Percentiles rank a stretch among this genome's conserved stretches.
Conservation (phyloP, 139 green algal species). For the Edaphochlamys debaryana region DNA sequence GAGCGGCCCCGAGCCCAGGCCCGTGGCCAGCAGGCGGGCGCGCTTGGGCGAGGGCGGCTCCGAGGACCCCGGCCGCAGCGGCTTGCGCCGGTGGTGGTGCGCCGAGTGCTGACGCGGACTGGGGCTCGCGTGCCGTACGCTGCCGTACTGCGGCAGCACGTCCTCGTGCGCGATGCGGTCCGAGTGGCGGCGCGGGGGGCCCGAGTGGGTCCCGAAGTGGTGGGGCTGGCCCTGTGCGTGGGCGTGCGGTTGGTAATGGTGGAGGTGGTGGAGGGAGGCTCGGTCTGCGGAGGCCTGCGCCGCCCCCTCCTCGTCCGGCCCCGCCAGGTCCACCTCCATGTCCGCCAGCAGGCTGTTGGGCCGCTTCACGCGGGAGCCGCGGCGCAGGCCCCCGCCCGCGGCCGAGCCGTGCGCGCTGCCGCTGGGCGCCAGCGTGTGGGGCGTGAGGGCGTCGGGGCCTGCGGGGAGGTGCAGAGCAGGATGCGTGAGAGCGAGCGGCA, state of each 20-base stretch:
- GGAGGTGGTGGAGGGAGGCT: background rate
- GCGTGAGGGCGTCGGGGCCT: no score
- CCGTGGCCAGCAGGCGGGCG: background rate
- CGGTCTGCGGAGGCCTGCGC: background rate
- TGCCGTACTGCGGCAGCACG: background rate
- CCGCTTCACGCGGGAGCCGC: constrained; percentile 24
- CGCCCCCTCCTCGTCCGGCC: no score
- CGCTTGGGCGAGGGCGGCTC: constrained; percentile 29
- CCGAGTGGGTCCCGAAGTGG: no score
- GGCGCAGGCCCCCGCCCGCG: background rate
- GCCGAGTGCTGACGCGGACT: background rate
- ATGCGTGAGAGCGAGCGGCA: no score
- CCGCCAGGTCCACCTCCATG: constrained; percentile 8
- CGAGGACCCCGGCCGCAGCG: no score
- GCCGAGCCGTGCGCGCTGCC: background rate
- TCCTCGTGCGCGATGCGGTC: background rate
- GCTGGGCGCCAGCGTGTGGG: no score
- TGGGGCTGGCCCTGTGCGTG: background rate
- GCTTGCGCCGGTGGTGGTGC: no score
- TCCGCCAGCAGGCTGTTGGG: constrained; percentile 28
- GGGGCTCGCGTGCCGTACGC: background rate
- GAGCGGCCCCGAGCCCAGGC: background rate
- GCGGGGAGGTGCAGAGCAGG: no score
- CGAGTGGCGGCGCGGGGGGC: no score
- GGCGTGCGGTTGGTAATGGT: background rate